Conservation (phyloP, 345 rosid species). For the Physaria fendleri region DNA sequence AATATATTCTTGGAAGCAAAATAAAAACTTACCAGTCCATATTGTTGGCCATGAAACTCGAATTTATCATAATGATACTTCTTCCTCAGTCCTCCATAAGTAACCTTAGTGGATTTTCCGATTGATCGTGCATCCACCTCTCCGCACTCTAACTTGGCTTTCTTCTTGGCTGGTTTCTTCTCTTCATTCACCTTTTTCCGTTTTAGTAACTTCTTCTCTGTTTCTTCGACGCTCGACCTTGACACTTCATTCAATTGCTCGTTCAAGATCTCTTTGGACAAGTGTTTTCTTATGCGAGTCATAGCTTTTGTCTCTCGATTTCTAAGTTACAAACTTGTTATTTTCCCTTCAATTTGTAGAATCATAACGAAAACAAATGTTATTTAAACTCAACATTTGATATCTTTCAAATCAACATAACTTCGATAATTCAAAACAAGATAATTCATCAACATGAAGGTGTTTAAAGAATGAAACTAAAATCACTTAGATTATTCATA, state of each 20-base stretch:
- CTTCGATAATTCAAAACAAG: no score
- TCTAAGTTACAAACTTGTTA: not conserved
- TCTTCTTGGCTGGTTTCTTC: not conserved
- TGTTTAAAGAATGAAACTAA: not conserved
- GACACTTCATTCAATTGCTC: slow-evolving; percentile 24
- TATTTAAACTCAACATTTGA: not conserved
- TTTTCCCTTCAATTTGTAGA: not conserved
- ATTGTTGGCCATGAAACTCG: not conserved
- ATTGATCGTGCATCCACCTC: not conserved
- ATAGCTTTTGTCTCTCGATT: not conserved
- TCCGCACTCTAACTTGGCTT: not conserved
- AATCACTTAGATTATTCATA: not conserved
- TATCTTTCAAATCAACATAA: not conserved
- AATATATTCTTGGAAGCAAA: not conserved
- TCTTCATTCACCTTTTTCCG: not conserved
- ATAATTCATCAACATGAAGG: no score
- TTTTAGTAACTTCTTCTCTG: not conserved
- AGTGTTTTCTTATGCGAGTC: not conserved
- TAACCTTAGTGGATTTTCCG: not conserved
- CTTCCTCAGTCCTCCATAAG: not conserved
- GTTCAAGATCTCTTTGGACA: slow-evolving; percentile 29
- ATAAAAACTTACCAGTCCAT: slow-evolving; percentile 8
- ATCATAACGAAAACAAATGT: not conserved
- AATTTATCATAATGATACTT: not conserved
- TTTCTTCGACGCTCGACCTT: not conserved